Conservation (phyloP, 2,329 filamentous ascomycete species). For the Penicillium sclerotiorum region DNA sequence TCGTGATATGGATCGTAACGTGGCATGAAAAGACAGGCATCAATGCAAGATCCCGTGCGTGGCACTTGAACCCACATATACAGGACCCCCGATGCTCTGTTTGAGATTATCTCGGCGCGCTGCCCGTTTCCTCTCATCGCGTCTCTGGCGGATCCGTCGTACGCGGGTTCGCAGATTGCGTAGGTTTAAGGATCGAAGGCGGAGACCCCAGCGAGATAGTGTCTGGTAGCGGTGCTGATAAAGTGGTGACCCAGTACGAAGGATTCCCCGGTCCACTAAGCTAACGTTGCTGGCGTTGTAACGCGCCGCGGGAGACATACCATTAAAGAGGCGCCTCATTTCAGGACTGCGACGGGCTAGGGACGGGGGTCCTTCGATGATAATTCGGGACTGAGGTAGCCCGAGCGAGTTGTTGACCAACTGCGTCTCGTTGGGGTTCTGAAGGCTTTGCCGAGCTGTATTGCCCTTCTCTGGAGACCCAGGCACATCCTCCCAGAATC, state of each 20-base stretch:
- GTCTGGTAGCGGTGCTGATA: slow-evolving; percentile 32
- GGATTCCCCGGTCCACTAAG: slow-evolving; percentile 32
- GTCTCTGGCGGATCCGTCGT: slow-evolving; percentile 44
- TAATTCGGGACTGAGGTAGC: slow-evolving; percentile 53
- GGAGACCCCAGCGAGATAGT: slow-evolving; percentile 48
- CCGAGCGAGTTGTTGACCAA: slow-evolving; percentile 60
- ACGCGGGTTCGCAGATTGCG: slow-evolving; percentile 53
- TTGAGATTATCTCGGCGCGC: slow-evolving; percentile 57
- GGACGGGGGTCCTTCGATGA: slow-evolving; percentile 44
- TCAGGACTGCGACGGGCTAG: slow-evolving; percentile 37
- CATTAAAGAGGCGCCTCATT: slow-evolving; percentile 27
- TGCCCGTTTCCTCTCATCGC: slow-evolving; percentile 53
- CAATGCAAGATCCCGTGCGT: slow-evolving; percentile 18
- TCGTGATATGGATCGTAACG: slow-evolving; percentile 9
- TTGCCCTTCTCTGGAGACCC: slow-evolving; percentile 42
- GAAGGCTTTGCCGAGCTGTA: slow-evolving; percentile 30
- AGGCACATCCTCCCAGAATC: slow-evolving; percentile 63
- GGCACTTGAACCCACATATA: slow-evolving; percentile 40
- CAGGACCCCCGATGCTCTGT: slow-evolving; percentile 55
- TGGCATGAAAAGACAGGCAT: slow-evolving; percentile 8
- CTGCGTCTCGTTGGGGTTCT: slow-evolving; percentile 35
- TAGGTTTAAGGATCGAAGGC: slow-evolving; percentile 55
- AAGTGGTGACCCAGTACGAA: slow-evolving; percentile 35
- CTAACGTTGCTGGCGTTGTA: slow-evolving; percentile 34
- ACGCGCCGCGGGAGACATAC: slow-evolving; percentile 18